Evolutionary conservation across 1,139 yeast species (phyloP), one percentile per base, ranked within the genome.

Genomic region (Candida labiduridarum): DNA sequence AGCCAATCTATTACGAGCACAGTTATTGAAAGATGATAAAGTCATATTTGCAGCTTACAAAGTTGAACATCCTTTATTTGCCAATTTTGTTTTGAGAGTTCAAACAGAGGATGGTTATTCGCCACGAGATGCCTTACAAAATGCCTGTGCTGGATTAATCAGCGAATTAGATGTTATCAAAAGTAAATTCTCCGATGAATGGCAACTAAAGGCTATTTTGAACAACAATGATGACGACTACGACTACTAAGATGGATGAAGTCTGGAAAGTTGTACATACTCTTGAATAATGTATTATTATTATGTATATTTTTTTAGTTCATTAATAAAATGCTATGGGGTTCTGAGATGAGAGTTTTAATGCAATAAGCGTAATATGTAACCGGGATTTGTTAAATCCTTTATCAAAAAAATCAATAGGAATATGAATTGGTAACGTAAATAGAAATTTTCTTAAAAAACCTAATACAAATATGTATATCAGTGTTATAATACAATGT

Each of bases 1-100:
- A 52, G 99, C 96, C 25, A 94, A 94, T 67, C 71, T 94, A 63
- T 79, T 94, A 52, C 82, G 97, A 65, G 85, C 94, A 34, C 97
- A 92, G 66, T 80, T 94, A 48, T 78, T 90, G 56, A 85, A 86
- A 64, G 98, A 94, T 67, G 84, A 86, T 45, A 83, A 87, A 57
- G 99, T 94, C 16, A 68, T 94, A 44, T 94, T 92, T 68, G 98
- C 97, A 41, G 99, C 98, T 43, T 94, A 94, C 77, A 94, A 94
- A 69, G 92, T 94, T 40, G 98, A 92, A 68, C 99, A 94, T 72
- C 99, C 99, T 8, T 78, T 94, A 58, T 94, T 95, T 71, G 97
- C 99, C 44, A 89, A 89, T 66, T 94, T 94, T 64, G 84, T 92
- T 47, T 82, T 95, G 82, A 83, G 99, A 69, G 82, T 94, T 44